These are phyloP conservation scores for Colletotrichum phormii DNA, from an alignment of 2,329 filamentous ascomycete genomes.

Conservation along the genomic window DNA sequence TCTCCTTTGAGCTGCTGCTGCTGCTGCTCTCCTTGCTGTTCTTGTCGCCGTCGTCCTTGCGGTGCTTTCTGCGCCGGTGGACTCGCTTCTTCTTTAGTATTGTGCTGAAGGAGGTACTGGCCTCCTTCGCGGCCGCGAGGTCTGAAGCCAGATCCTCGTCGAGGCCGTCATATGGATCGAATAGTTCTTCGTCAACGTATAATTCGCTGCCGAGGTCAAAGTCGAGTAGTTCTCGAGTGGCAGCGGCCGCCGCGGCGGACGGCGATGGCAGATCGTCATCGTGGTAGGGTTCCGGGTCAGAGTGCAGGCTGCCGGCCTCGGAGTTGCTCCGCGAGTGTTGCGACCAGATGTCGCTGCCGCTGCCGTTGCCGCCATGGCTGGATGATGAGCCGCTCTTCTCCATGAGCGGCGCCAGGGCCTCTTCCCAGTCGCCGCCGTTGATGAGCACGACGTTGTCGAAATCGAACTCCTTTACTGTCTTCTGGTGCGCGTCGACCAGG, in stretches of 20 bases:
- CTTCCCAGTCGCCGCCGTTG: constrained; percentile 80
- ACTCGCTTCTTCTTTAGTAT: constrained; percentile 60
- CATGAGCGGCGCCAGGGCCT: constrained; percentile 80
- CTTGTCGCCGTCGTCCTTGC: constrained; percentile 45
- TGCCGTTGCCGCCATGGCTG: constrained; percentile 34
- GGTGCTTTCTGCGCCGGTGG: constrained; percentile 51
- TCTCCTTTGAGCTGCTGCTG: constrained; percentile 25
- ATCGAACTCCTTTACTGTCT: constrained; percentile 79
- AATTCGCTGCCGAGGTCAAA: constrained; percentile 45
- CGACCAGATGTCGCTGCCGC: constrained; percentile 56
- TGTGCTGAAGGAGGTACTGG: constrained; percentile 55
- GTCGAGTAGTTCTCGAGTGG: constrained; percentile 60
- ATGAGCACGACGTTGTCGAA: constrained; percentile 81
- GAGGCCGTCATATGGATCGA: constrained; percentile 47
- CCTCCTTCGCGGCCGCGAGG: constrained; percentile 47
- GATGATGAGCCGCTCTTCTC: constrained; percentile 45
- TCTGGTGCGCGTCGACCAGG: constrained; percentile 75
- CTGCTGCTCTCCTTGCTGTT: constrained; percentile 20
- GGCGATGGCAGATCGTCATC: constrained; percentile 53
- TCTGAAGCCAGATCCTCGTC: constrained; percentile 48
- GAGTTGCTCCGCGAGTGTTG: constrained; percentile 50
- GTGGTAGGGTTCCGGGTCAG: constrained; percentile 41
- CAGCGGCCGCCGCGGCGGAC: constrained; percentile 67
- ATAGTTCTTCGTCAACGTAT: constrained; percentile 37
- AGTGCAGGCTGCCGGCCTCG: constrained; percentile 43